Evolutionary conservation across 805 yeast genomes (phyloP), one percentile per base, ranked within the genome.

Genomic region (Candida oleophila): DNA sequence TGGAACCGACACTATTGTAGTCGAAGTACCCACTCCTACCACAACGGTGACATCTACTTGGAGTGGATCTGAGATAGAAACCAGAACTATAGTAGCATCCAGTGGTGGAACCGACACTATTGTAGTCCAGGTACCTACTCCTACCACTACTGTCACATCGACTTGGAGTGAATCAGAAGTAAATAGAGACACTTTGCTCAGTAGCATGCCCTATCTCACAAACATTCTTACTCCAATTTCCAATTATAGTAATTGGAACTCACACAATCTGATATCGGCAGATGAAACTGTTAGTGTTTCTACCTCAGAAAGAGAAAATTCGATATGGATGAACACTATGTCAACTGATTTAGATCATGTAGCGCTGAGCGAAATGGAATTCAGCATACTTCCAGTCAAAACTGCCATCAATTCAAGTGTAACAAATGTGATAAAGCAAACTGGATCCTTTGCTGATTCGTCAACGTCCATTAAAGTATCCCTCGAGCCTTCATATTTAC

Each of bases 111-210:
- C 51, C 33, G 51, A 37, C 20, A 56, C 59, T 19, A 47, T 47
- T 8, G 38, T 50, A n/a, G 49, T 57, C 16, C 54, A 55, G 25
- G 57, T 49, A 9, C 52, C 58, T 9, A 46, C 51, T 7, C 37
- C 43, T 16, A 7, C 14, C 18, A 41, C 43, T 3, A 41, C 37
- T 22, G n/a, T 41, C 7, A 41, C 43, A 8, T 14, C 22, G 4
- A 41, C 43, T 20, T 41, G 43, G 43, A 41, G 19, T n/a, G 43
- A 32, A n/a, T 48, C 54, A 15, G 30, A 25, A 25, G 30, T 25
- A 5, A 11, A 14, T 25, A 25, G 9, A 7, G 30, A 5, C 11
- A 25, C 11, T 25, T 5, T 25, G n/a, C 30, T 7, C 11, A 25
- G 30, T 25, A 5, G 45, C 44, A 45, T 53, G 14, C 62, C 63